These are phyloP conservation scores for Colletotrichum endophyticum DNA, from an alignment of 2,329 filamentous ascomycete genomes.

Conservation along the genomic window DNA sequence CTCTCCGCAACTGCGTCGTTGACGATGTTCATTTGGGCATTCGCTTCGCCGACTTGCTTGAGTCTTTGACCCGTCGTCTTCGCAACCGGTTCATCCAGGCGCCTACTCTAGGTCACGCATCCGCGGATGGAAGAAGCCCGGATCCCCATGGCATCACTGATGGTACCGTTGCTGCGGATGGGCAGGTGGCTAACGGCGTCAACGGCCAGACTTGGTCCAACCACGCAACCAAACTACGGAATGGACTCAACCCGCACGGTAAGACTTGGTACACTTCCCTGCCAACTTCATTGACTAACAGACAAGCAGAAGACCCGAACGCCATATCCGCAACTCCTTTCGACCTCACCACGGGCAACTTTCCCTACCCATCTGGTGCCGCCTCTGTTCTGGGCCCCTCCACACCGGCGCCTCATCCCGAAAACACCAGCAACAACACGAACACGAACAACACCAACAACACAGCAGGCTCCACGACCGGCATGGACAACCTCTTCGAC, in stretches of 20 bases:
- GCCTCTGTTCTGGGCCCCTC: conserved; percentile 53
- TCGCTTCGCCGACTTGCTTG: conserved; percentile 81
- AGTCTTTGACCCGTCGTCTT: conserved; percentile 76
- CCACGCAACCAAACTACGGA: conserved; percentile 44
- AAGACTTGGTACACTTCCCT: conserved; percentile 24
- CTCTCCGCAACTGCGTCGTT: conserved; percentile 78
- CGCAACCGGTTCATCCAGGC: conserved; percentile 76
- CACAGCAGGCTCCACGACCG: background rate
- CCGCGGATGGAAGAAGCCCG: conserved; percentile 47
- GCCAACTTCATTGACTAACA: conserved; percentile 18
- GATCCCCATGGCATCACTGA: conserved; percentile 30
- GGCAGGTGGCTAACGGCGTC: conserved; percentile 1
- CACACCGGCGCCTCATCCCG: conserved; percentile 49
- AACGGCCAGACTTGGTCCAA: conserved; percentile 25
- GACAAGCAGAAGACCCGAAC: conserved; percentile 22
- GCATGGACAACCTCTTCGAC: conserved; percentile 48
- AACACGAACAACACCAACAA: conserved; percentile 30
- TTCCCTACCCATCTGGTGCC: conserved; percentile 55
- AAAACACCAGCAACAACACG: conserved; percentile 26
- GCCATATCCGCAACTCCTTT: conserved; percentile 69
- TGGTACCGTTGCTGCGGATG: background rate
- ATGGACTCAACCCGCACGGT: conserved; percentile 43
- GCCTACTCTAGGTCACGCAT: conserved; percentile 49
- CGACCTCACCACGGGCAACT: conserved; percentile 59
- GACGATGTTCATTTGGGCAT: conserved; percentile 88